A percentile compares a stretch with the other conserved stretches of the same genome.
Conservation (phyloP, 306 rosid species). For the Elaeagnus macrophylla region DNA sequence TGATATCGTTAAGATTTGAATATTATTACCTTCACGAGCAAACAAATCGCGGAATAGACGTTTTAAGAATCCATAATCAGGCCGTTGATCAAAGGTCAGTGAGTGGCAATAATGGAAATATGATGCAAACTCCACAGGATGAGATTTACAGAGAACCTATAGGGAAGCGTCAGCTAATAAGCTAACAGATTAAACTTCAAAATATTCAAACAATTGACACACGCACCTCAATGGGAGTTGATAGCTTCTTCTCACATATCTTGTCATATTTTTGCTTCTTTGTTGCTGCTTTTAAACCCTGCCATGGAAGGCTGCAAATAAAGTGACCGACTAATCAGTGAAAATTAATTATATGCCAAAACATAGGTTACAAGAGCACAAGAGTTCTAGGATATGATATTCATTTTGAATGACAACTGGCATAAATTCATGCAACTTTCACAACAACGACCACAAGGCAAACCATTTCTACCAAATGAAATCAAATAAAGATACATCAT, state of each 20-base stretch:
- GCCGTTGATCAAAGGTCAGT: slow-evolving; percentile 87
- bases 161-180: slow-evolving; percentile 20
- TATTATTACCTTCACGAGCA: slow-evolving; percentile 66
- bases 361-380: neutral
- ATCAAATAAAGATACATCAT: neutral
- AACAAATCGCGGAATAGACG: slow-evolving; percentile 82
- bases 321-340: slow-evolving; percentile 13
- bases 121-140: slow-evolving; percentile 92
- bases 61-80: slow-evolving; percentile 96
- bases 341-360: too few species aligned
- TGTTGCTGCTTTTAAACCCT: slow-evolving; percentile 94
- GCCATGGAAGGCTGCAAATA: slow-evolving; percentile 87
- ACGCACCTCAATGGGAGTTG: slow-evolving; percentile 92
- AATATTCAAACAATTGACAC: slow-evolving; percentile 11
- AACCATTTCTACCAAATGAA: too few species aligned
- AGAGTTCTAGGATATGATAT: too few species aligned
- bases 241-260: slow-evolving; percentile 89
- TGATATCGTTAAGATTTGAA: slow-evolving; percentile 2
- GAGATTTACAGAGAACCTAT: slow-evolving; percentile 89
- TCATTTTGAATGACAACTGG: too few species aligned
- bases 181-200: slow-evolving; percentile 6
- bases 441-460: too few species aligned
- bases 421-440: too few species aligned
- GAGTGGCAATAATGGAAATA: slow-evolving; percentile 96
- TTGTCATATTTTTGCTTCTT: slow-evolving; percentile 96